Evolutionary conservation across 2,329 filamentous ascomycete genomes (phyloP), one percentile per base, ranked within the genome.

Genomic region (Colletotrichum tamarilloi): DNA sequence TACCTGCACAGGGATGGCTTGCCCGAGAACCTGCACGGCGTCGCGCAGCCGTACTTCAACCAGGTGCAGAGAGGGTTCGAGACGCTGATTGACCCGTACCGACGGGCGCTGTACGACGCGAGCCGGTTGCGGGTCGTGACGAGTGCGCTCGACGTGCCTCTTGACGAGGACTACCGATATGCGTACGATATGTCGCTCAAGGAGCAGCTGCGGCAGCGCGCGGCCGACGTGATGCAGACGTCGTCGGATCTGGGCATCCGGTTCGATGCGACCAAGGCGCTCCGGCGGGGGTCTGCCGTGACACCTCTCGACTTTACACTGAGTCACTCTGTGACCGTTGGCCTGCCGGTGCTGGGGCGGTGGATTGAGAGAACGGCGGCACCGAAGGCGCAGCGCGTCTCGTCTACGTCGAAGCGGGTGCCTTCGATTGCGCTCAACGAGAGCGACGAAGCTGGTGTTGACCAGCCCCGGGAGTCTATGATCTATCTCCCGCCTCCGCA

Each of bases 1-100:
- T 79, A 86, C 46, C 82, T 88, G 66, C 84, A 87, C 72, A 83
- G 84, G 8, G 83, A 85, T 35, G 80, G 78, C 60, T 84, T 87
- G 72, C 82, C 85, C 2, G 77, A 81, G 9, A 77, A 82, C 38
- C 78, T 84, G 62, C 83, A 81, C 46, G 80, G 80, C 38, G 76
- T 82, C 46, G 85, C 86, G 26, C 81, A 81, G 14, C 77, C 77
- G 26, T 85, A 87, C 75, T 84, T 87, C 60, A 77, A 80, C 12
- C 78, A 80, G 52, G 81, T 84, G 3, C 83, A 87, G 68, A 77
- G 79, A 14, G 86, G 85, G 8, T 87, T 87, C 60, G 87, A 88
- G 77, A 85, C 83, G 1, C 80, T 88, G n/a, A 82, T 85, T 59
- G 82, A 87, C 62, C 84, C 85, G 16, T 78, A 79, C 19, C 81